These are phyloP conservation scores for Microcyclosporella mali DNA, from an alignment of 2,329 filamentous ascomycete genomes.

Conservation along the genomic window DNA sequence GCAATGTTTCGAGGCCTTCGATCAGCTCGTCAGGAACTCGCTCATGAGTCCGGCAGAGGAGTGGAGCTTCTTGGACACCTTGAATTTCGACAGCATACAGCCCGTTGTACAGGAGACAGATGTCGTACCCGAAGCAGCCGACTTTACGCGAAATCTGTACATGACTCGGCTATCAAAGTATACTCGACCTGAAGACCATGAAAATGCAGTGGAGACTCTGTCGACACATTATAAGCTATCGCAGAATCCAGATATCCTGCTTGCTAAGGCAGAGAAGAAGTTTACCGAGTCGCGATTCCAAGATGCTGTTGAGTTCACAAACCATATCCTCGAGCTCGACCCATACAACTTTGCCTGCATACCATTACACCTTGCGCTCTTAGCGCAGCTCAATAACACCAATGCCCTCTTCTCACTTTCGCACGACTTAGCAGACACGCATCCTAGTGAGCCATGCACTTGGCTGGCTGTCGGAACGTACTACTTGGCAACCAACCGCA, in stretches of 20 bases:
- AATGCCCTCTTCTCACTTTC: constrained; percentile 87
- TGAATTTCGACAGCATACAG: constrained; percentile 81
- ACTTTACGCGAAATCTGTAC: constrained; percentile 94
- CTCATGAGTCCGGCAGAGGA: constrained; percentile 86
- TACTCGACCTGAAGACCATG: constrained; percentile 75
- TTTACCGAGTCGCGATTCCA: constrained; percentile 94
- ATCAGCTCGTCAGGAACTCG: constrained; percentile 94
- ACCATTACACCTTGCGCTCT: constrained; percentile 82
- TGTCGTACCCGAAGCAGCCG: constrained; percentile 74
- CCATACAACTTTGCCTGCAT: constrained; percentile 86
- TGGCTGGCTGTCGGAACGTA: constrained; percentile 95
- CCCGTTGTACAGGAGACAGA: constrained; percentile 54
- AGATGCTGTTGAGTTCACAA: constrained; percentile 77
- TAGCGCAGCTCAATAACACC: constrained; percentile 80
- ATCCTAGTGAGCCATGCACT: constrained; percentile 82
- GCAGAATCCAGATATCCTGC: constrained; percentile 79
- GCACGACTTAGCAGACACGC: constrained; percentile 85
- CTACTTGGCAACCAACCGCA: constrained; percentile 81
- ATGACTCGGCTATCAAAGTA: constrained; percentile 95
- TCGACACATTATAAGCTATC: constrained; percentile 88
- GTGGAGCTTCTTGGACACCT: constrained; percentile 77
- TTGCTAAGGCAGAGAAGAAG: constrained; percentile 82
- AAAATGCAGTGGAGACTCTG: constrained; percentile 78
- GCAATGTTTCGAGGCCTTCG: constrained; percentile 96
- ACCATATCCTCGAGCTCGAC: constrained; percentile 72